Base-by-base conservation (phyloP, 2,329 filamentous ascomycete species). In the Mycosphaerella arachidis region DNA sequence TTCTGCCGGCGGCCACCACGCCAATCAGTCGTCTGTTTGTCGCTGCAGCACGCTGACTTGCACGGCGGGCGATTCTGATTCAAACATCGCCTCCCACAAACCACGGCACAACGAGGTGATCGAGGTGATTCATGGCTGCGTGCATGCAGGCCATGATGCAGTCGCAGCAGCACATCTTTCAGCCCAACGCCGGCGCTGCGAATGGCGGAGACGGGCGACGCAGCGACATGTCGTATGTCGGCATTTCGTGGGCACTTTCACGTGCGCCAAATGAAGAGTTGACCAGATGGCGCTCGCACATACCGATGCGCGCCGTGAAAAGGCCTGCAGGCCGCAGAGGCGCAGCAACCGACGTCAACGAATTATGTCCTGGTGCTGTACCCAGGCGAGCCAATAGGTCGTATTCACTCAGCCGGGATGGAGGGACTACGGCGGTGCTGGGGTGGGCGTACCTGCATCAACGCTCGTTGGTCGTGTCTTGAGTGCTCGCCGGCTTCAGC, bases 321-420 rank as follows among this genome's bases (percentile, higher is more conserved):
- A 43, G 16, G 40, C 13, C 40, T 43, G 40, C 40, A 43, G 40
- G 40, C 13, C 40, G 40, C 40, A 43, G 40, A 43, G 40, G 40
- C 40, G 40, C 40, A 43, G 40, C 40, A 4, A 43, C 18, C 13
- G 40, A 13, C 13, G 40, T 1, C 50, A 29, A 53, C 57, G 57
- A 62, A 37, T 56, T 62, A 35, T 64, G 62, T 57, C 59, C 54
- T 46, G 43, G 12, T 24, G 31, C 35, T 54, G 56, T 55, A 58
- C 50, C 33, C 7, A 30, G 54, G 54, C 59, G 60, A 54, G 56
- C 56, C 60, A 58, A 58, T 56, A 5, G n/a, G 18, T 43, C 40
- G 40, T 43, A n/a, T 18, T 43, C 16, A 18, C 40, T n/a, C 40
- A n/a, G 40, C 16, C 40, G 40, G 40, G 40, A 18, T 43, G n/a